These are phyloP conservation scores for Nepenthes mirabilis DNA, from an alignment of 148 eudicot genomes.

Conservation along the genomic window DNA sequence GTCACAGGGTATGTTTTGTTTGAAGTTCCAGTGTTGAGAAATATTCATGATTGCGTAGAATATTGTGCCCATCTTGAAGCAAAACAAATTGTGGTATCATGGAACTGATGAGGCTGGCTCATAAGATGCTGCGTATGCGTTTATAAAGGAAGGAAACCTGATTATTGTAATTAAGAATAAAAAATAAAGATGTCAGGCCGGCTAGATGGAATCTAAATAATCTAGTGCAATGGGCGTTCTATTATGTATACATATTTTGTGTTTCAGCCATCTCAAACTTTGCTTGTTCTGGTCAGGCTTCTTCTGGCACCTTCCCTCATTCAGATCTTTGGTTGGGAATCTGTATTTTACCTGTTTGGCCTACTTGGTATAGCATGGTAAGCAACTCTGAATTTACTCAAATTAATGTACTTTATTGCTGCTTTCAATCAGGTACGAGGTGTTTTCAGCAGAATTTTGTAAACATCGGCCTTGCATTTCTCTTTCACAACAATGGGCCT, in stretches of 20 bases:
- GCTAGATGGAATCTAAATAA: too few relatives aligned
- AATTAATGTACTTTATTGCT: background rate
- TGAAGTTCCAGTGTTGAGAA: background rate
- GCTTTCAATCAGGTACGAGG: background rate
- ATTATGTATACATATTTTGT: background rate
- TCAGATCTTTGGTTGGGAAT: slow-evolving; percentile 92
- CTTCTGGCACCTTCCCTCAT: slow-evolving; percentile 94
- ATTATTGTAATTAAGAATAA: too few relatives aligned
- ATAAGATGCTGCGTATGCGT: too few relatives aligned
- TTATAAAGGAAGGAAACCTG: too few relatives aligned
- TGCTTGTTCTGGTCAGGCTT: slow-evolving; percentile 43
- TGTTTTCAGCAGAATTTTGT: background rate
- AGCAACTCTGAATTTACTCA: slow-evolving; percentile 20
- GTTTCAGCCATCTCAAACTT: slow-evolving; percentile 6
- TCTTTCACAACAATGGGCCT: too few relatives aligned
- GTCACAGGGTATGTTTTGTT: slow-evolving; percentile 64
- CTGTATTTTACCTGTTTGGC: slow-evolving; percentile 90
- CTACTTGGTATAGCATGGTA: slow-evolving; percentile 77
- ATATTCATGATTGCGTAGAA: background rate
- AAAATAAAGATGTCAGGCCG: too few relatives aligned
- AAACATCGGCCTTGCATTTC: too few relatives aligned
- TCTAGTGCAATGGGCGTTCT: background rate
- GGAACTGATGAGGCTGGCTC: too few relatives aligned
- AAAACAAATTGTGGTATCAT: background rate
- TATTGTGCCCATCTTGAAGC: slow-evolving; percentile 4